Conservation (phyloP, 1,284 basidiomycete species). For the Boletus albobrunnescens region DNA sequence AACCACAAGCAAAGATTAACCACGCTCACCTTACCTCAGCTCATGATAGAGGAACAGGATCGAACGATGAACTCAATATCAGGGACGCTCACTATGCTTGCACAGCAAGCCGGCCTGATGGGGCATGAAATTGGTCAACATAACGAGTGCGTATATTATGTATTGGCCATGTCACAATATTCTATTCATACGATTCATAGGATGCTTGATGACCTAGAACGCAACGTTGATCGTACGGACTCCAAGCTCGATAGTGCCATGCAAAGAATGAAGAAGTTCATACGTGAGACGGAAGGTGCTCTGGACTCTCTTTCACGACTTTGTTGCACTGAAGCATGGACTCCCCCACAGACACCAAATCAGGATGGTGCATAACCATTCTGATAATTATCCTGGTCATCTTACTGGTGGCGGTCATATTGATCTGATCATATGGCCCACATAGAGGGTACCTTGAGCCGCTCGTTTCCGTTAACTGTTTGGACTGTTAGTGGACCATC, state of each 20-base stretch:
- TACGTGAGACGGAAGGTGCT: slow-evolving; percentile 78
- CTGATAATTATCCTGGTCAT: slow-evolving; percentile 48
- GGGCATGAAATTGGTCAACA: slow-evolving; percentile 86
- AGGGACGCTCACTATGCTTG: slow-evolving; percentile 75
- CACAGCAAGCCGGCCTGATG: slow-evolving; percentile 87
- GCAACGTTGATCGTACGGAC: slow-evolving; percentile 70
- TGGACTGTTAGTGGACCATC: slow-evolving; percentile 4
- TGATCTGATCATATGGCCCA: slow-evolving; percentile 35
- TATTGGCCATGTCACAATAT: background rate
- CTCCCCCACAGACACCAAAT: slow-evolving; percentile 53
- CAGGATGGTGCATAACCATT: slow-evolving; percentile 64
- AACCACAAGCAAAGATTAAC: background rate
- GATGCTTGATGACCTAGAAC: slow-evolving; percentile 80
- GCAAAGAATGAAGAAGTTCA: slow-evolving; percentile 72
- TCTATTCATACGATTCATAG: slow-evolving; percentile 39
- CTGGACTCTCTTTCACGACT: background rate
- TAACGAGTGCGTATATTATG: slow-evolving; percentile 60
- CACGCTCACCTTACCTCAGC: slow-evolving; percentile 39
- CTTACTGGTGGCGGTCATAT: slow-evolving; percentile 48
- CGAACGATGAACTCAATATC: slow-evolving; percentile 80
- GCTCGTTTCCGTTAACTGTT: slow-evolving; percentile 20
- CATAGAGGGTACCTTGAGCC: slow-evolving; percentile 10
- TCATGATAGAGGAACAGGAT: slow-evolving; percentile 84
- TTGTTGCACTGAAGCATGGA: background rate
- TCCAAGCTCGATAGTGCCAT: slow-evolving; percentile 68